A percentile compares a stretch with the other conserved stretches of the same genome.
Evolutionary conservation across 1,284 basidiomycete species (phyloP).

Genomic region (Ceraceosorus bombacis): DNA sequence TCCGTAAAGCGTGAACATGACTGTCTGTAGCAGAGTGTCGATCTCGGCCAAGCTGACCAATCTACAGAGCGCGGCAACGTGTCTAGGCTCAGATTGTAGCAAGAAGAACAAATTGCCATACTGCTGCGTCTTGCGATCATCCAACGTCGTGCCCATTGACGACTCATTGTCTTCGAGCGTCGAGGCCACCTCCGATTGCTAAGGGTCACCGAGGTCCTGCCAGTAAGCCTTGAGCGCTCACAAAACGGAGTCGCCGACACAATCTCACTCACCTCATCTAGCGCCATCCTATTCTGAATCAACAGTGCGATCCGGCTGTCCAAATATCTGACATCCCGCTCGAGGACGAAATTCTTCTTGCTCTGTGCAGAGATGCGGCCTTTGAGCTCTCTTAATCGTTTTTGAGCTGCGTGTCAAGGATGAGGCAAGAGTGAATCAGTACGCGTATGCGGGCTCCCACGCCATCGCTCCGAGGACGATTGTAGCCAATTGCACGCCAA

Average conservation of each 20-base stretch:
- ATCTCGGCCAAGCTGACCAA: constrained; percentile 93
- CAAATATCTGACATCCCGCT: constrained; percentile 94
- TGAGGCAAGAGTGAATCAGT: neutral
- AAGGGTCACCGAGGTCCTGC: neutral
- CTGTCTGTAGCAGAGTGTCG: constrained; percentile 95
- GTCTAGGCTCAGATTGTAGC: constrained; percentile 90
- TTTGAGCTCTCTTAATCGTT: constrained; percentile 88
- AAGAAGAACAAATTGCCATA: constrained; percentile 99
- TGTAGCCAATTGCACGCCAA: neutral
- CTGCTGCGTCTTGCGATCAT: constrained; percentile 84
- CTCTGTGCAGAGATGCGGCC: constrained; percentile 95
- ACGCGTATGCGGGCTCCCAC: too few species aligned
- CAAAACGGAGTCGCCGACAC: too few species aligned
- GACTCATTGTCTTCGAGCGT: constrained; percentile 82
- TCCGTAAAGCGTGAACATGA: constrained; percentile 99
- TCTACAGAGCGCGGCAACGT: constrained; percentile 92
- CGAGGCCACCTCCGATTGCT: constrained; percentile 33
- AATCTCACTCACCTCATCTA: constrained; percentile 68
- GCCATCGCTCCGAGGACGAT: too few species aligned
- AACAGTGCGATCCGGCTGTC: constrained; percentile 94
- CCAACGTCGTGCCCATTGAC: constrained; percentile 53
- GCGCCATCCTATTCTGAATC: constrained; percentile 95
- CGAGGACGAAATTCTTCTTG: constrained; percentile 98
- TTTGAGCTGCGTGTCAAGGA: constrained; percentile 64
- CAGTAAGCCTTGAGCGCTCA: neutral